Percentiles rank a stretch among this genome's conserved stretches.
Evolutionary conservation across 345 rosid species (phyloP).

Genomic region (Physaria fendleri): DNA sequence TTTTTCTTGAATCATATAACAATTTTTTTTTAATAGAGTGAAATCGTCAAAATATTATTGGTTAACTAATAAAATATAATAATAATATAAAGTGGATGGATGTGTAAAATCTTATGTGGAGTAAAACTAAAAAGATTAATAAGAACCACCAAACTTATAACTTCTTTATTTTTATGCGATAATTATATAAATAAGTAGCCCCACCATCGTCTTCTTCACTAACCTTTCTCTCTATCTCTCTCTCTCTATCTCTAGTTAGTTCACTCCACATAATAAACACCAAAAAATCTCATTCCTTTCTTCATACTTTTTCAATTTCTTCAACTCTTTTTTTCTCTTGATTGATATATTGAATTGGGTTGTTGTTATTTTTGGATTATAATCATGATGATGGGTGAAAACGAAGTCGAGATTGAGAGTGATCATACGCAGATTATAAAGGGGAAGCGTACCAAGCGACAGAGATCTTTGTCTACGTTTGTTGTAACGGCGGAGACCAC

Average conservation of each 20-base stretch:
- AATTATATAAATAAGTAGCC: conserved; percentile 31
- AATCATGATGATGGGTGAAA: conserved; percentile 39
- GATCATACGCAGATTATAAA: conserved; percentile 40
- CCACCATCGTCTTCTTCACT: conserved; percentile 34
- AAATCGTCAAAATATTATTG: conserved; percentile 31
- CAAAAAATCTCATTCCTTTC: conserved; percentile 7
- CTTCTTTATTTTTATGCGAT: conserved; percentile 23
- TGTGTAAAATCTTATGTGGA: conserved; percentile 20
- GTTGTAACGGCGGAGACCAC: conserved; percentile 11
- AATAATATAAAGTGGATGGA: conserved; percentile 24
- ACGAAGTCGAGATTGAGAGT: conserved; percentile 30
- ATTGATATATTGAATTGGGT: conserved; percentile 1
- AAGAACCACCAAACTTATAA: conserved; percentile 42
- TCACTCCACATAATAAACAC: conserved; percentile 34
- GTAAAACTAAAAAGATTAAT: conserved; percentile 34
- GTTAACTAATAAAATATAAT: conserved; percentile 5
- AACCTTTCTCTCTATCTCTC: conserved; percentile 22
- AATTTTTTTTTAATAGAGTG: conserved; percentile 8
- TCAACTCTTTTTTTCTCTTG: conserved; percentile 14
- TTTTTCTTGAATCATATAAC: not conserved
- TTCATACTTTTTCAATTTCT: conserved; percentile 7
- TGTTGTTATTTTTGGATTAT: not conserved
- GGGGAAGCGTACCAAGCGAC: conserved; percentile 86
- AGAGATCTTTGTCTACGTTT: conserved; percentile 47
- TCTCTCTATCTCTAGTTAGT: conserved; percentile 26